phyloP scores from a whole-genome alignment of 371 early-diverging fungal species.

The Capillidium heterosporum region DNA sequence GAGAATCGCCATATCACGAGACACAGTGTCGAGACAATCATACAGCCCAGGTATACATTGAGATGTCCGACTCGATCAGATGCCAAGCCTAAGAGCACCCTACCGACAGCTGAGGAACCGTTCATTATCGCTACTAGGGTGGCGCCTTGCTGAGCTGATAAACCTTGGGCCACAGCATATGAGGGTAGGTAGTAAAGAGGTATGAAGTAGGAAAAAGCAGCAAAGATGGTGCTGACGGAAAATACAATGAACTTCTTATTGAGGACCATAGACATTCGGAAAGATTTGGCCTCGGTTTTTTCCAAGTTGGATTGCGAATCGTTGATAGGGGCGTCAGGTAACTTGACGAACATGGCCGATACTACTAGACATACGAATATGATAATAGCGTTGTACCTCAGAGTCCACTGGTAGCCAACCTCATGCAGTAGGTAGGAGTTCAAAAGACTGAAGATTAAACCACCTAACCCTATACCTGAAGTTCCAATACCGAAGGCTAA shows the following conservation, averaged over 20 bases:
- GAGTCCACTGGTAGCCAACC: slow-evolving; percentile 13
- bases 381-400: slow-evolving; percentile 10
- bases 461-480: slow-evolving; percentile 63
- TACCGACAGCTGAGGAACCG: slow-evolving; percentile 29
- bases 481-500: slow-evolving; percentile 56
- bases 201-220: slow-evolving; percentile 16
- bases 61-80: slow-evolving; percentile 36
- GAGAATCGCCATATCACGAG: slow-evolving; percentile 42
- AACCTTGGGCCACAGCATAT: slow-evolving; percentile 15
- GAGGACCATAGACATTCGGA: not conserved
- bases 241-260: not conserved
- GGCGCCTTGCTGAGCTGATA: slow-evolving; percentile 20
- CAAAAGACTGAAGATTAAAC: slow-evolving; percentile 22
- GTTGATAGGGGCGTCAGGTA: not conserved
- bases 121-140: slow-evolving; percentile 28
- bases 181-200: slow-evolving; percentile 21
- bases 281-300: not conserved
- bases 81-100: slow-evolving; percentile 23
- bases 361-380: slow-evolving; percentile 10
- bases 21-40: slow-evolving; percentile 20
- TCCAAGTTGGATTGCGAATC: not conserved
- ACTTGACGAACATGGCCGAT: not conserved
- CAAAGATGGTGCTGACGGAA: slow-evolving; percentile 6
- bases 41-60: slow-evolving; percentile 24
- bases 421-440: slow-evolving; percentile 12